Evolutionary conservation across 1,284 basidiomycete species (phyloP).

Genomic region (Cutaneotrichosporon mucoides): DNA sequence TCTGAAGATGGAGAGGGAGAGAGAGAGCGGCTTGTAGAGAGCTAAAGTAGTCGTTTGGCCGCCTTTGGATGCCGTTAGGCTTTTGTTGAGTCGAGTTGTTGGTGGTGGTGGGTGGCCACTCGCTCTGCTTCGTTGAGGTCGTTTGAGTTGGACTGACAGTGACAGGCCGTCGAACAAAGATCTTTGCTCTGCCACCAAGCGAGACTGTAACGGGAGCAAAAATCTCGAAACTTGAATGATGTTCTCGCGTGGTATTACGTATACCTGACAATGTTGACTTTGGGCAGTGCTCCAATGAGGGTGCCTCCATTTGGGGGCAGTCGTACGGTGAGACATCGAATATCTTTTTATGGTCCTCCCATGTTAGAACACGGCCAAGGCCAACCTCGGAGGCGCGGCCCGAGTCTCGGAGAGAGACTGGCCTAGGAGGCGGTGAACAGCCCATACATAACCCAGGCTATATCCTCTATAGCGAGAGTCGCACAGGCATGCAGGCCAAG

Average conservation of each 20-base stretch:
- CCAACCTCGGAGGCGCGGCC: too few relatives aligned
- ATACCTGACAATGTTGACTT: not conserved
- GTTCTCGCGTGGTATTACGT: not conserved
- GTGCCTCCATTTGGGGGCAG: too few relatives aligned
- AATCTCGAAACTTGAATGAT: not conserved
- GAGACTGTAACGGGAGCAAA: not conserved
- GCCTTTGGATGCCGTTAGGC: not conserved
- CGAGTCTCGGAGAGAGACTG: too few relatives aligned
- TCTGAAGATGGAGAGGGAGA: not conserved
- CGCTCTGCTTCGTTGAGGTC: not conserved
- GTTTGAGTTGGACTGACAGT: not conserved
- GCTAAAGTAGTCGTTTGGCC: too few relatives aligned
- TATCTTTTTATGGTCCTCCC: too few relatives aligned
- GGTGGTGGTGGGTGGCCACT: not conserved
- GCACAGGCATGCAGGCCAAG: too few relatives aligned
- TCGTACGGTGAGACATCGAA: too few relatives aligned
- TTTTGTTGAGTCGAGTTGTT: not conserved
- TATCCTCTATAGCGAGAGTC: too few relatives aligned
- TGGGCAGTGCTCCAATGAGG: too few relatives aligned
- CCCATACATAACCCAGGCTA: too few relatives aligned
- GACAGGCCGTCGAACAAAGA: not conserved
- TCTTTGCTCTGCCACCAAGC: not conserved
- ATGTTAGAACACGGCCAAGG: too few relatives aligned
- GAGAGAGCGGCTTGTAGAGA: not conserved
- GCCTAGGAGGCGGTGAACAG: too few relatives aligned